Evolutionary conservation across 495 filamentous ascomycete genomes (phyloP).

Genomic region (Aspergillus ellipticus): DNA sequence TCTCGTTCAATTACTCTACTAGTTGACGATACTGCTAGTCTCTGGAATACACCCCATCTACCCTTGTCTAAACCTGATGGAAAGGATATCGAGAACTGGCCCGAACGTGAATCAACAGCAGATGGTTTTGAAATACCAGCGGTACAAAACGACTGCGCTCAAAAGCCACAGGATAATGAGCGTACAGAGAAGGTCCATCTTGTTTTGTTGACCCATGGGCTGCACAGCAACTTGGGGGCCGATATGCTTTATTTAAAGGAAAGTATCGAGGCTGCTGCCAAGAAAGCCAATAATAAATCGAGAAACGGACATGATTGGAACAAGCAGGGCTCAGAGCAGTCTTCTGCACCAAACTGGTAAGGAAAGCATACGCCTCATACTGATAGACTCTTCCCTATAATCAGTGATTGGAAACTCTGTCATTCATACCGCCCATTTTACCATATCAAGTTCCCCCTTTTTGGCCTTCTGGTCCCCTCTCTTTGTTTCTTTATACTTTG

Average conservation of each 20-base stretch:
- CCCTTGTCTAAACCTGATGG: constrained; percentile 56
- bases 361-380: not conserved
- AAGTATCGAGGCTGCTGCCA: constrained; percentile 82
- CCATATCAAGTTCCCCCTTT: no score
- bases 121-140: not conserved
- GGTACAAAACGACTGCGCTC: not conserved
- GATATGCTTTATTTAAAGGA: constrained; percentile 98
- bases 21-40: constrained; percentile 79
- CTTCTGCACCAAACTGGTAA: constrained; percentile 1
- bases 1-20: constrained; percentile 70
- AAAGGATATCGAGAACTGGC: constrained; percentile 20
- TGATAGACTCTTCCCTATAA: not conserved
- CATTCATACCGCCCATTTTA: no score
- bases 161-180: not conserved
- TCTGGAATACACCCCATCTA: constrained; percentile 88
- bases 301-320: constrained; percentile 16
- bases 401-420: no score
- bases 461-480: no score
- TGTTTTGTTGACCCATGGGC: constrained; percentile 87
- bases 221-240: constrained; percentile 94
- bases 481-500: no score
- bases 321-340: not conserved
- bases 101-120: not conserved
- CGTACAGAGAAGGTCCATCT: constrained; percentile 73
- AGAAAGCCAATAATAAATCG: constrained; percentile 59